A percentile compares a stretch with the other conserved stretches of the same genome.
Evolutionary conservation across 306 rosid species (phyloP).

Genomic region (Begonia peltatifolia): DNA sequence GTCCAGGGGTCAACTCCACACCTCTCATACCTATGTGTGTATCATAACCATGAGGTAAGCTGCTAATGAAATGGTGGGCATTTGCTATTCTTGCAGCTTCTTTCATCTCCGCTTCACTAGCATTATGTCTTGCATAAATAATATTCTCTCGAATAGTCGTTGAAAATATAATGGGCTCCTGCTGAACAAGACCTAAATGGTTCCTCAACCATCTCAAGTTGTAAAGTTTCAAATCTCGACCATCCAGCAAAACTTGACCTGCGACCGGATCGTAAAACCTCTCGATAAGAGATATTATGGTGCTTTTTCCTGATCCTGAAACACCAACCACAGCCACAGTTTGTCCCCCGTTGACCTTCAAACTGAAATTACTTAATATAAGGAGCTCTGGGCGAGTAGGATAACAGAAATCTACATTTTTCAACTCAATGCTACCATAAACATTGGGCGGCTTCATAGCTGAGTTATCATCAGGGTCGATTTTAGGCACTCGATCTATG

Average conservation of each 20-base stretch:
- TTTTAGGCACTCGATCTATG: conserved; percentile 87
- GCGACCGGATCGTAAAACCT: conserved; percentile 97
- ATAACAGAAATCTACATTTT: conserved; percentile 83
- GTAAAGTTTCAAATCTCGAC: conserved; percentile 80
- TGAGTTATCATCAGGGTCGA: conserved; percentile 83
- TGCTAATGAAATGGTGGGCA: conserved; percentile 98
- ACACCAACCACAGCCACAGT: conserved; percentile 97
- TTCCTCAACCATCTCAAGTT: conserved; percentile 94
- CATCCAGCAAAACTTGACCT: conserved; percentile 88
- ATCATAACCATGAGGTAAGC: conserved; percentile 96
- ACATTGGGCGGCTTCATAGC: conserved; percentile 93
- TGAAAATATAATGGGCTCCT: conserved; percentile 95
- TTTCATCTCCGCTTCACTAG: conserved; percentile 95
- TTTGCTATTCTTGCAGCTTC: conserved; percentile 99
- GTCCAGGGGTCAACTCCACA: conserved; percentile 96
- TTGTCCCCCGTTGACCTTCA: conserved; percentile 90
- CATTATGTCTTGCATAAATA: conserved; percentile 95
- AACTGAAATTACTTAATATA: conserved; percentile 89
- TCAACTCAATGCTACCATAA: conserved; percentile 91
- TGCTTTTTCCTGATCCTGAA: conserved; percentile 98
- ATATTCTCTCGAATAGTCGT: conserved; percentile 95
- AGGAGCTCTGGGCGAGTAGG: conserved; percentile 95
- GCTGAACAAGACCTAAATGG: conserved; percentile 97
- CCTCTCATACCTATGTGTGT: conserved; percentile 99
- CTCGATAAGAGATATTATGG: conserved; percentile 89